Percentiles rank a stretch among this genome's conserved stretches.
These are phyloP conservation scores for Trichoderma simmonsii DNA, from an alignment of 2,329 filamentous ascomycete genomes.

Conservation along the genomic window DNA sequence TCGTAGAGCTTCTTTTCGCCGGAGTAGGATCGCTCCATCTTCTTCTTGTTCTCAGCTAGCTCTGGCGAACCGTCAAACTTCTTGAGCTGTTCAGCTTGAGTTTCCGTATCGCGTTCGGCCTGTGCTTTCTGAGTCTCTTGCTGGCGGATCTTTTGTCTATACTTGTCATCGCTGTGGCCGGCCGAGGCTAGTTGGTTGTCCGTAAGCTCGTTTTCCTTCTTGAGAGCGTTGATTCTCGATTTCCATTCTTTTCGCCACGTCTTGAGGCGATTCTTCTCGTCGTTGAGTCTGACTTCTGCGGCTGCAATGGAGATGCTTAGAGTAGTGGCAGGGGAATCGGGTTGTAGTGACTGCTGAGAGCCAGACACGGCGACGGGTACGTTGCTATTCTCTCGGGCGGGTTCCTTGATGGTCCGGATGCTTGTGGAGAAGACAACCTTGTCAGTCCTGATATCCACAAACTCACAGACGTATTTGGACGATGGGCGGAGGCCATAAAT, in stretches of 20 bases:
- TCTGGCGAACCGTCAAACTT: constrained; percentile 63
- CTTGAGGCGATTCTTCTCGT: constrained; percentile 67
- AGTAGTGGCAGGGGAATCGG: constrained; percentile 73
- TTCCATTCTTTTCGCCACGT: constrained; percentile 72
- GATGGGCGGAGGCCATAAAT: constrained; percentile 67
- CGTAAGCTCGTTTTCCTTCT: constrained; percentile 71
- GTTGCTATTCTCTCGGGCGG: constrained; percentile 32
- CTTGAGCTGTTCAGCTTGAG: constrained; percentile 58
- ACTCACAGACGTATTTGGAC: constrained; percentile 76
- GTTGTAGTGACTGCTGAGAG: constrained; percentile 61
- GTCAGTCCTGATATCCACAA: constrained; percentile 65
- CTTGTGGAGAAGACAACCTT: constrained; percentile 68
- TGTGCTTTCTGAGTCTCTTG: constrained; percentile 71
- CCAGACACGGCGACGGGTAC: constrained; percentile 34
- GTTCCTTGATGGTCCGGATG: constrained; percentile 61
- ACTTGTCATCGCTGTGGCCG: constrained; percentile 72
- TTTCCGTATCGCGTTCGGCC: constrained; percentile 53
- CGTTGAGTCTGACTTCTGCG: constrained; percentile 66
- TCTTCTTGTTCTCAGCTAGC: constrained; percentile 55
- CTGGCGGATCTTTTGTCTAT: constrained; percentile 71
- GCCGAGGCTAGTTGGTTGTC: constrained; percentile 63
- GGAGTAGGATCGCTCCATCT: constrained; percentile 51
- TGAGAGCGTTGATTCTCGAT: constrained; percentile 61
- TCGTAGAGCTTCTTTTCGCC: constrained; percentile 60
- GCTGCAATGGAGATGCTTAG: constrained; percentile 72